Evolutionary conservation across 495 filamentous ascomycete genomes (phyloP), one percentile per base, ranked within the genome.

Genomic region (Glarea lozoyensis): DNA sequence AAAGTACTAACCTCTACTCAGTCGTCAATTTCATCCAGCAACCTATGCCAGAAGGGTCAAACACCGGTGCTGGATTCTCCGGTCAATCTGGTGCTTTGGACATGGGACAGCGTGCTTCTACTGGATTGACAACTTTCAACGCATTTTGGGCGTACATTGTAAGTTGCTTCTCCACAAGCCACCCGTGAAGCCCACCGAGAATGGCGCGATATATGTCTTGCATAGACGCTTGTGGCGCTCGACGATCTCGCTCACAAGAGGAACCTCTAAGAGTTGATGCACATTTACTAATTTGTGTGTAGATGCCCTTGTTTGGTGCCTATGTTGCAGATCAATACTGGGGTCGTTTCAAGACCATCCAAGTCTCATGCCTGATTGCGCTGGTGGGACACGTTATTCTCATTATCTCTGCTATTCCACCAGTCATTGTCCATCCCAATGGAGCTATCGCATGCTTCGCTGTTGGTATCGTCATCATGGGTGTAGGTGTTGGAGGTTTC

Each of bases 301-400:
- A 7, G 16, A 46, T 46, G 43, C 43, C 43, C 2, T 48, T 24
- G 46, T 43, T 20, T 36, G 78, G 78, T 60, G 81, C 81, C 43
- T 84, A 73, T 46, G 48, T 90, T 31, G 83, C 85, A 37, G 85
- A 90, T 61, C 66, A 74, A 37, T 81, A 75, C 52, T 76, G 73
- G 62, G 83, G 83, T 35, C 78, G 81, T 45, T 81, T 78, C 60
- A 76, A 72, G 54, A 85, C 83, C 20, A 84, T 88, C 48, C 65
- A 68, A 42, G 60, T 63, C 19, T 68, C 79, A 3, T 63, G 81
- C 43, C 54, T 45, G 17, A 56, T 82, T 48, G 75, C 75, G 34
- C 68, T 81, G 45, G 12, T 83, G 35, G 82, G 81, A 10, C 81
- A 84, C 51, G 57, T 79, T 38, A 71, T 84, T 31, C 65, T 87